Conservation (phyloP, 1,284 basidiomycete species). For the Cutaneotrichosporon arboriforme region DNA sequence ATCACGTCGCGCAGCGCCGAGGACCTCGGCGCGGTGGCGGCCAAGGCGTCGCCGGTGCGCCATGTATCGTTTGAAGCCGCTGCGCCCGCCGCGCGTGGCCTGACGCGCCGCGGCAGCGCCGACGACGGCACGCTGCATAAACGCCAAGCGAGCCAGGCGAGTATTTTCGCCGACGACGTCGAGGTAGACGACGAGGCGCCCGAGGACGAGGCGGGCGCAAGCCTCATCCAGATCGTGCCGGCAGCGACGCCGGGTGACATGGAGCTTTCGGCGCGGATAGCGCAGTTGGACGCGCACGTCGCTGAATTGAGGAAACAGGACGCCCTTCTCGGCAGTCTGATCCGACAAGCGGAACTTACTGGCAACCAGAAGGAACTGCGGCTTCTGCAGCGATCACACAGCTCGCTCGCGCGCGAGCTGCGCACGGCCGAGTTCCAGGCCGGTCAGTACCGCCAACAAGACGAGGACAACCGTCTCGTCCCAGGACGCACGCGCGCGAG, state of each 20-base stretch:
- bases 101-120: conserved; percentile 5
- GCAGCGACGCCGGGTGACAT: conserved; percentile 65
- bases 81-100: background rate
- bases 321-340: conserved; percentile 72
- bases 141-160: conserved; percentile 1
- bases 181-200: conserved; percentile 49
- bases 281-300: conserved; percentile 67
- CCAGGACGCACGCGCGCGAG: conserved; percentile 70
- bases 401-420: conserved; percentile 73
- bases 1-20: conserved; percentile 34
- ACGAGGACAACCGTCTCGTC: conserved; percentile 72
- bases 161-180: conserved; percentile 44
- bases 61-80: conserved; percentile 1
- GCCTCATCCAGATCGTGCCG: conserved; percentile 55
- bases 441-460: conserved; percentile 83
- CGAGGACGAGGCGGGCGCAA: conserved; percentile 47
- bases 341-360: conserved; percentile 88
- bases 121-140: background rate
- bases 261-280: conserved; percentile 75
- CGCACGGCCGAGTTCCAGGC: conserved; percentile 82
- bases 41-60: conserved; percentile 5
- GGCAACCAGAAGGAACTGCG: conserved; percentile 80
- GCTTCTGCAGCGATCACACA: conserved; percentile 72
- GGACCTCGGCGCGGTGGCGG: conserved; percentile 17
- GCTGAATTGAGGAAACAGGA: conserved; percentile 72